Base-by-base conservation (phyloP, 495 filamentous ascomycete genomes). In the Penicillium manginii region DNA sequence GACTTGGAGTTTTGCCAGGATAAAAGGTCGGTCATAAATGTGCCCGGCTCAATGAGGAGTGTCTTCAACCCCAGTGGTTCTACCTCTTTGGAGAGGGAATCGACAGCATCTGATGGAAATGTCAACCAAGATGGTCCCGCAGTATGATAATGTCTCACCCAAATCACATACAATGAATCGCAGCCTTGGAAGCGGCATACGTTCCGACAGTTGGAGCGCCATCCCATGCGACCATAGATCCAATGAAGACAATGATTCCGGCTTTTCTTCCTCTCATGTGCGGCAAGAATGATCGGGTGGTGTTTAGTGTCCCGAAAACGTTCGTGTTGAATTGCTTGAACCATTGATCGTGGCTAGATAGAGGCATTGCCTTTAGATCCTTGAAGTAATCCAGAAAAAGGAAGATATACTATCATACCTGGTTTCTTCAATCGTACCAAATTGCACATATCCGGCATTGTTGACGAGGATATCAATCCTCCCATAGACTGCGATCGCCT, bases 161-260 rank as follows among this genome's bases (percentile, higher is more conserved):
- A 14, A n/a, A n/a, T 39, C 35, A 29, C 49, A 14, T 60, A 77
- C 76, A 74, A 66, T 78, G 75, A 2, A 83, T 56, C 0, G 79
- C 83, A n/a, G 74, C 78, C 57, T 86, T 86, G 4, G 81, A 77
- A 0, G 75, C 77, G 45, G 64, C 72, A 64, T 86, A 86, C 12
- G 80, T 45, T 21, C 73, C 76, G 46, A 63, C 65, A 8, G 69
- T 66, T 7, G 78, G 59, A 26, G 72, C 66, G 9, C 71, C 59
- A 50, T 69, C 63, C 70, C 79, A 82, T 0, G 69, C 73, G 0
- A 68, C 70, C 47, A 81, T 74, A 21, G 72, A 76, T 11, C 78
- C 77, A 31, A 84, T 73, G 50, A 74, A 80, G 2, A 78, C 62
- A 17, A 84, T 67, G 1, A 72, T 74, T 0, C 81, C 77, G 2